Evolutionary conservation across 2,329 filamentous ascomycete species (phyloP), one percentile per base, ranked within the genome.

Genomic region (Colletotrichum endophyticum): DNA sequence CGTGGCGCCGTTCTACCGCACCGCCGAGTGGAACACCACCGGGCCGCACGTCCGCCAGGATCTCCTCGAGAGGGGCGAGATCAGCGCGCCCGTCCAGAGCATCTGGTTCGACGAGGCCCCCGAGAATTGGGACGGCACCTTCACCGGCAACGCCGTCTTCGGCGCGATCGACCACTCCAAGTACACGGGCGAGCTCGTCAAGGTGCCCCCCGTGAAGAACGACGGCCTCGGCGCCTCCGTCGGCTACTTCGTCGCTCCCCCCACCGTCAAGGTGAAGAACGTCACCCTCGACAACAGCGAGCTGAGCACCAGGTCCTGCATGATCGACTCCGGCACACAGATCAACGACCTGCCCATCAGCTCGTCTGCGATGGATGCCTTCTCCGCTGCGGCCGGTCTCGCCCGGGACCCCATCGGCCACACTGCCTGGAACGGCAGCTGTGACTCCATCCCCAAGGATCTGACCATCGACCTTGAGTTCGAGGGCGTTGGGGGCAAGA

Each of bases 101-200:
- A 71, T 75, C 27, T 75, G 72, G 72, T 75, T 75, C 34, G 72
- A 75, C 49, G 72, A 71, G 67, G 61, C 72, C 8, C 72, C 72
- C 28, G 67, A 27, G 4, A 44, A 66, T 1, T 75, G 72, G 72
- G 57, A 75, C 34, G 67, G 67, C 61, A 75, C 72, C 34, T 72
- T 75, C 49, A 75, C 72, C 34, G 67, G 67, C 15, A 75, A 72
- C 49, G 72, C 72, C 19, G 32, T 75, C 34, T 72, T 75, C 49
- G 72, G 72, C 61, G 72, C 72, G 19, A 53, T 72, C 8, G 67
- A 75, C 61, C 32, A 39, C 19, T 75, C 72, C 28, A 75, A 72
- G 68, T 75, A 66, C 49, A 53, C 34, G 2, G 67, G 72, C 28
- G 59, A 71, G 15, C 67, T 75, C 49, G 72, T 75, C 61, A 44